Conservation (phyloP, 805 yeast species). For the Ogataea minuta region DNA sequence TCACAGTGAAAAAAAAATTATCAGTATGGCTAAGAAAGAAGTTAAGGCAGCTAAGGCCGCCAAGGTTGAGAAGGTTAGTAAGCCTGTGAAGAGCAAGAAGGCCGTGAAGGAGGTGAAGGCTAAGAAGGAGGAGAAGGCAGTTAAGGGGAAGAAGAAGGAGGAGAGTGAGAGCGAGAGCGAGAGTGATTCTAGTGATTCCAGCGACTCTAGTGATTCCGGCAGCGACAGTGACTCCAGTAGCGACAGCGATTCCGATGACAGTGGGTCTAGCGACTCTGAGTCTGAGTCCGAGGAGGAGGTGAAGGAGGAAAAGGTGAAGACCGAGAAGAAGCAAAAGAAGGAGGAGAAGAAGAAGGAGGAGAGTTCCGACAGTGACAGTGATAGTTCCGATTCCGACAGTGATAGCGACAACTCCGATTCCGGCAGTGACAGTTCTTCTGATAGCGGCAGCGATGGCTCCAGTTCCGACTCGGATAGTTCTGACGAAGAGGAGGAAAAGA, state of each 20-base stretch:
- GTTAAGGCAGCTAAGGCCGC: constrained; percentile 15
- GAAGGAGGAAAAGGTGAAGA: constrained; percentile 8
- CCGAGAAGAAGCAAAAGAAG: constrained; percentile 3
- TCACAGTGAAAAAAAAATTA: constrained; percentile 9
- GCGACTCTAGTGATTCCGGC: neutral
- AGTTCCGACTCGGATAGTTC: constrained; percentile 27
- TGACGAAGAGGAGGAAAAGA: constrained; percentile 16
- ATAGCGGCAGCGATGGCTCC: constrained; percentile 6
- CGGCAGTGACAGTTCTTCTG: neutral
- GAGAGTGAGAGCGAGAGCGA: constrained; percentile 12
- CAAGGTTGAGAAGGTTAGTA: constrained; percentile 21
- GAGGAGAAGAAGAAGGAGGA: constrained; percentile 23
- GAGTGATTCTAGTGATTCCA: constrained; percentile 4
- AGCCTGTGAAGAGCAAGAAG: constrained; percentile 6
- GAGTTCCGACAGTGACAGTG: constrained; percentile 10
- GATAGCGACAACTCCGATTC: constrained; percentile 6
- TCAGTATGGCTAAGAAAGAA: constrained; percentile 18
- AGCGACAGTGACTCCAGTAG: constrained; percentile 5
- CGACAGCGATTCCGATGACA: constrained; percentile 9
- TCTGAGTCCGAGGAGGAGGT: constrained; percentile 23
- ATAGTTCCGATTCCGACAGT: constrained; percentile 14
- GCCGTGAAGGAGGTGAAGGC: constrained; percentile 9
- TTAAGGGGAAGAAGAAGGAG: constrained; percentile 19
- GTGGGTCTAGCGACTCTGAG: constrained; percentile 14
- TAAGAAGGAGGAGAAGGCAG: constrained; percentile 20